Percentiles rank a stretch among this genome's conserved stretches.
Evolutionary conservation across 805 yeast genomes (phyloP).

Genomic region (Ogataea angusta): DNA sequence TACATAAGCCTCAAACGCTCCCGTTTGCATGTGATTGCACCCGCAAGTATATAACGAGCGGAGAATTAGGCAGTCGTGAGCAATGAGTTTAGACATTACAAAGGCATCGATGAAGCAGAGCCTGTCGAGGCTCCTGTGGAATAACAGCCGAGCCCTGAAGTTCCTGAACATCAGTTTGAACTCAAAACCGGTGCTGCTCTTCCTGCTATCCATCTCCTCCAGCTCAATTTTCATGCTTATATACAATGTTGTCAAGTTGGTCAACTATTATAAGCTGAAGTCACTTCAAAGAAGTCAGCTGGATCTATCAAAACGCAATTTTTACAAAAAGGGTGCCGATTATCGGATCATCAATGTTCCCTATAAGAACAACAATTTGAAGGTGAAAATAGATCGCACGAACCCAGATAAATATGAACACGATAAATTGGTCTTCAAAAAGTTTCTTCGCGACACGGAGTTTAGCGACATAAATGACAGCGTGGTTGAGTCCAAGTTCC

Average conservation of each 20-base stretch:
- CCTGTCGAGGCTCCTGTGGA: constrained; percentile 12
- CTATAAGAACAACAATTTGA: constrained; percentile 36
- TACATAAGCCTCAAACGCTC: constrained; percentile 1
- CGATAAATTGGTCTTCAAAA: constrained; percentile 51
- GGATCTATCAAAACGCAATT: constrained; percentile 4
- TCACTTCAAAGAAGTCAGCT: not conserved
- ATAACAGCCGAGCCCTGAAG: constrained; percentile 16
- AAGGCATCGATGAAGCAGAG: not conserved
- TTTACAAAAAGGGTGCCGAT: constrained; percentile 3
- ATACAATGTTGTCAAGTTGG: constrained; percentile 26
- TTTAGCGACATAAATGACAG: constrained; percentile 1
- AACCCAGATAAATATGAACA: constrained; percentile 51
- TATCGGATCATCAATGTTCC: constrained; percentile 47
- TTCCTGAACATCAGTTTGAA: constrained; percentile 26
- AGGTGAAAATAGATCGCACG: constrained; percentile 46
- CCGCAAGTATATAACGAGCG: constrained; percentile 5
- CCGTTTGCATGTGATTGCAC: constrained; percentile 6
- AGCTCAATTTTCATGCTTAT: constrained; percentile 23
- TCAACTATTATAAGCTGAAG: constrained; percentile 17
- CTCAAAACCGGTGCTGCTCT: constrained; percentile 34
- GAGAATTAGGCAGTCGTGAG: not conserved
- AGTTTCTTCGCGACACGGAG: constrained; percentile 36
- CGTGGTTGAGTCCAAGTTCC: constrained; percentile 51
- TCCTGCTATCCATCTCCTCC: constrained; percentile 28
- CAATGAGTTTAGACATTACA: not conserved